Conservation (phyloP, 2,329 filamentous ascomycete species). For the Trichoderma afroharzianum region DNA sequence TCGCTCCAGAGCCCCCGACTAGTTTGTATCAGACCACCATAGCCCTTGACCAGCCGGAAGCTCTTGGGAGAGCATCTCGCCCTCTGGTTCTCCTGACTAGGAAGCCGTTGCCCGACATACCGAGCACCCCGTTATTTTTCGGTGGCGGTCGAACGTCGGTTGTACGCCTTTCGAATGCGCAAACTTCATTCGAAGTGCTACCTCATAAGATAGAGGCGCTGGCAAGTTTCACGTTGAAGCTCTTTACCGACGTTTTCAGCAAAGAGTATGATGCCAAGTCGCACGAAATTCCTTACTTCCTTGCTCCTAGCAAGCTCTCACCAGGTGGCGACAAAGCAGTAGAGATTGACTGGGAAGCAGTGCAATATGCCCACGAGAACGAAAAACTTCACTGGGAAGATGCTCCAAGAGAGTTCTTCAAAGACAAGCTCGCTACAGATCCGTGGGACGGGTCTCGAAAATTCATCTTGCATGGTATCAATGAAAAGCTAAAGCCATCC, state of each 20-base stretch:
- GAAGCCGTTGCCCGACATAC: conserved; percentile 58
- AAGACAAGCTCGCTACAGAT: conserved; percentile 54
- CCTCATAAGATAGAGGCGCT: conserved; percentile 50
- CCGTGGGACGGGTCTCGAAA: conserved; percentile 61
- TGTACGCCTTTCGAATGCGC: conserved; percentile 49
- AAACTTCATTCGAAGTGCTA: conserved; percentile 40
- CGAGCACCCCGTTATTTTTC: conserved; percentile 69
- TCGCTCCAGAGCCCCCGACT: conserved; percentile 40
- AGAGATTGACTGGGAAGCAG: conserved; percentile 59
- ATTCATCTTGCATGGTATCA: conserved; percentile 51
- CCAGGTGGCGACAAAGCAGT: not conserved
- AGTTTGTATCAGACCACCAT: conserved; percentile 61
- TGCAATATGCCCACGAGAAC: conserved; percentile 39
- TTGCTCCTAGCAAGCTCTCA: conserved; percentile 55
- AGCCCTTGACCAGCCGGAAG: conserved; percentile 51
- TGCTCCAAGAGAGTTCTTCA: conserved; percentile 47
- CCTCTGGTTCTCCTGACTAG: conserved; percentile 71
- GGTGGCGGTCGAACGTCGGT: conserved; percentile 58
- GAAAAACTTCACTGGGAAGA: conserved; percentile 39
- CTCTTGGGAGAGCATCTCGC: conserved; percentile 56
- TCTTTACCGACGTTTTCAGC: conserved; percentile 85
- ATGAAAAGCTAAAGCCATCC: conserved; percentile 56
- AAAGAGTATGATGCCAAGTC: conserved; percentile 69
- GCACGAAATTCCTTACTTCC: conserved; percentile 73
- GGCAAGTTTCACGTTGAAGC: conserved; percentile 67